Percentiles rank a stretch among this genome's conserved stretches.
phyloP scores from a whole-genome alignment of 169 alveolate genomes.

The Plasmodium gonderi region DNA sequence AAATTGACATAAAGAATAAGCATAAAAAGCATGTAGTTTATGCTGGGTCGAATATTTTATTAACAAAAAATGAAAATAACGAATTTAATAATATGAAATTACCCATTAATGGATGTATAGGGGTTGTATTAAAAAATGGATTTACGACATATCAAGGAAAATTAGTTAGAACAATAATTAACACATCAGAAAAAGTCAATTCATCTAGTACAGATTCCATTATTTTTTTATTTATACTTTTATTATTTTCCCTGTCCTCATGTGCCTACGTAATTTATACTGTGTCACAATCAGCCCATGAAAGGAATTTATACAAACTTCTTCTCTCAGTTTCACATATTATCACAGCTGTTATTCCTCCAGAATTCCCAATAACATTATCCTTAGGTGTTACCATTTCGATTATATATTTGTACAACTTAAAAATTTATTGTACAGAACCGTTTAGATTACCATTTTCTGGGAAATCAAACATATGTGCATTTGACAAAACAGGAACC shows the following conservation, averaged over 20 bases:
- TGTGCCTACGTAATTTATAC: conserved; percentile 91
- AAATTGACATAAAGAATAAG: conserved; percentile 68
- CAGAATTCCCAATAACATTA: conserved; percentile 98
- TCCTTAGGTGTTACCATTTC: conserved; percentile 97
- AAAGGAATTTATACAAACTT: conserved; percentile 88
- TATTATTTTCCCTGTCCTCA: conserved; percentile 94
- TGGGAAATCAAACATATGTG: conserved; percentile 92
- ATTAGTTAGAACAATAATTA: conserved; percentile 95
- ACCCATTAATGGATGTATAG: conserved; percentile 79
- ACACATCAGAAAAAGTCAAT: conserved; percentile 92
- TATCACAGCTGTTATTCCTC: conserved; percentile 98
- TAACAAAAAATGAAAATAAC: conserved; percentile 83
- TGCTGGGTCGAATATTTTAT: conserved; percentile 94
- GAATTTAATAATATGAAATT: conserved; percentile 64
- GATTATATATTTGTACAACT: conserved; percentile 91
- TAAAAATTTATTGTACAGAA: conserved; percentile 97
- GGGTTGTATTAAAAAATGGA: conserved; percentile 84
- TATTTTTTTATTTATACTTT: conserved; percentile 91
- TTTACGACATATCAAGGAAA: conserved; percentile 96
- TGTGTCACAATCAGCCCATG: conserved; percentile 62
- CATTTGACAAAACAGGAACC: conserved; percentile 99
- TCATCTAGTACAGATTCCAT: conserved; percentile 94
- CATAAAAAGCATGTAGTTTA: conserved; percentile 91
- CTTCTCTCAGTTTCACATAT: conserved; percentile 95
- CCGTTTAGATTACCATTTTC: conserved; percentile 98